Conservation (phyloP, 2,329 filamentous ascomycete genomes). For the Botrytis aclada region DNA sequence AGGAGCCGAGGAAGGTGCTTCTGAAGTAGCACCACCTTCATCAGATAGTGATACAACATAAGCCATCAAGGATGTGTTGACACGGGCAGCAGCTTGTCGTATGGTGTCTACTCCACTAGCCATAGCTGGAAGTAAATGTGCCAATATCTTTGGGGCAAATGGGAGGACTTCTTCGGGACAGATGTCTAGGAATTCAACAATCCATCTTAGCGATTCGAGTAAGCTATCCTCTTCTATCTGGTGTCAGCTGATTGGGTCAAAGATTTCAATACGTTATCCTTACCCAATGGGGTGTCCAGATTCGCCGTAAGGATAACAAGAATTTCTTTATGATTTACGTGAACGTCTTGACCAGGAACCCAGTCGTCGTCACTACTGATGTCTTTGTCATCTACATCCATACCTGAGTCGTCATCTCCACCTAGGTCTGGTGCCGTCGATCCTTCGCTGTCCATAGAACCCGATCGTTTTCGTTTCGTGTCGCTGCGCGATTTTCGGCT, state of each 20-base stretch:
- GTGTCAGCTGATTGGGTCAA: constrained; percentile 22
- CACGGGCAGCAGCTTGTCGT: constrained; percentile 79
- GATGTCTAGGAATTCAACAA: constrained; percentile 94
- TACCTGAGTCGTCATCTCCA: constrained; percentile 57
- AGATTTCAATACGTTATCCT: constrained; percentile 24
- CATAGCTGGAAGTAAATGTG: constrained; percentile 89
- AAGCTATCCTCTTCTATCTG: constrained; percentile 80
- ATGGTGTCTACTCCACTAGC: constrained; percentile 89
- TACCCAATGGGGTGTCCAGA: constrained; percentile 76
- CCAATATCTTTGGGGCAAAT: constrained; percentile 88
- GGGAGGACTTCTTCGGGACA: constrained; percentile 94
- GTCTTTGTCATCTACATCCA: constrained; percentile 55
- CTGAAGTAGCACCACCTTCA: constrained; percentile 47
- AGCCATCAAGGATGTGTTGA: constrained; percentile 88
- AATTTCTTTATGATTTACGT: constrained; percentile 89
- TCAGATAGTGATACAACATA: constrained; percentile 90
- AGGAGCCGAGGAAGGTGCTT: constrained; percentile 40
- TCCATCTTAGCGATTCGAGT: constrained; percentile 88
- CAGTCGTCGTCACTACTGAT: constrained; percentile 81
- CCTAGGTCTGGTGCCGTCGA: constrained; percentile 53
- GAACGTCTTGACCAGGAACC: constrained; percentile 95
- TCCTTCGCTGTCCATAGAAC: constrained; percentile 64
- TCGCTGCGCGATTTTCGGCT: constrained; percentile 66
- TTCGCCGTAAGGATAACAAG: constrained; percentile 88
- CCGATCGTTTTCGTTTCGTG: constrained; percentile 65